Evolutionary conservation across 768 basidiomycete species (phyloP).

Genomic region (Hortiboletus flavorubellus): DNA sequence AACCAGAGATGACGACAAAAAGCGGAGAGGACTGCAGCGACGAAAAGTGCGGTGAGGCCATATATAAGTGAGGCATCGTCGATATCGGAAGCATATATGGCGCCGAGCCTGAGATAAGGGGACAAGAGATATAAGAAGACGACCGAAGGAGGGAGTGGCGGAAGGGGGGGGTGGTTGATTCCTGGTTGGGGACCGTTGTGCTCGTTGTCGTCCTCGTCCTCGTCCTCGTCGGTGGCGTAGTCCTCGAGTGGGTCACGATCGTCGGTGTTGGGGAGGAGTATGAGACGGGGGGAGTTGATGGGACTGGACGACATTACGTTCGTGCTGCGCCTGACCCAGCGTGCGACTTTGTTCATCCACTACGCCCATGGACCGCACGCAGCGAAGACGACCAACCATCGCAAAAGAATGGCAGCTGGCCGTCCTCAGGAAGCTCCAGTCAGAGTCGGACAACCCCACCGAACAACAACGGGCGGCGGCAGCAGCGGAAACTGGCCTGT

Average conservation of each 20-base stretch:
- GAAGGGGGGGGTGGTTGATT: constrained; percentile 20
- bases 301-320: constrained; percentile 5
- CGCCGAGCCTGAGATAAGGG: constrained; percentile 70
- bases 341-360: constrained; percentile 18
- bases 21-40: constrained; percentile 55
- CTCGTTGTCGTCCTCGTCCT: constrained; percentile 34
- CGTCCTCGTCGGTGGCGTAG: constrained; percentile 41
- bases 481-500: constrained; percentile 30
- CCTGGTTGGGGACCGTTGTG: constrained; percentile 20
- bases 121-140: constrained; percentile 69
- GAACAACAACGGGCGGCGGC: constrained; percentile 19
- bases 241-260: constrained; percentile 27
- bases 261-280: constrained; percentile 57
- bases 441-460: constrained; percentile 22
- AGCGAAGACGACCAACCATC: constrained; percentile 11
- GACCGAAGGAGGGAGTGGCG: constrained; percentile 53
- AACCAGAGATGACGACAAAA: constrained; percentile 72
- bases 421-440: constrained; percentile 26
- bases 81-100: constrained; percentile 52
- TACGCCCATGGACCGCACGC: not conserved
- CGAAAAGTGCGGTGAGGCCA: constrained; percentile 46
- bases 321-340: not conserved
- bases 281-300: constrained; percentile 43
- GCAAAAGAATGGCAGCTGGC: constrained; percentile 30
- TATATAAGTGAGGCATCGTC: constrained; percentile 46